Evolutionary conservation across 768 basidiomycete species (phyloP).

Genomic region (Chiua virens): DNA sequence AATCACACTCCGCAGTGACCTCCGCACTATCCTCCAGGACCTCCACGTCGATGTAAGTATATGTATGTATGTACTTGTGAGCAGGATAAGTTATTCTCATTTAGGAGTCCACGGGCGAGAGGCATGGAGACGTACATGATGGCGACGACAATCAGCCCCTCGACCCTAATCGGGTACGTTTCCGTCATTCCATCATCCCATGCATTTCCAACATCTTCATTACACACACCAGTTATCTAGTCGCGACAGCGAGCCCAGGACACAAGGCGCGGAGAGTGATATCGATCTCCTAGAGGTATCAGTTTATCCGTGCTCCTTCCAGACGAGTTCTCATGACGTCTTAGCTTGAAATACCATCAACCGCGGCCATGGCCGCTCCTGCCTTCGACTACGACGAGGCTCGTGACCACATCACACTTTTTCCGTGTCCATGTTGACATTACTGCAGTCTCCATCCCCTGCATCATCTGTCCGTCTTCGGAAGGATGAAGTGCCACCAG

Average conservation of each 20-base stretch:
- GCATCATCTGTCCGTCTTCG: neutral
- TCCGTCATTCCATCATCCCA: no score
- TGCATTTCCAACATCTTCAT: no score
- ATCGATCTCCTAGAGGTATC: neutral
- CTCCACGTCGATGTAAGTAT: no score
- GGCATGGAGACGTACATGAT: no score
- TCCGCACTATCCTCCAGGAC: constrained; percentile 4
- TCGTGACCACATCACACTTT: neutral
- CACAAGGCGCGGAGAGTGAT: neutral
- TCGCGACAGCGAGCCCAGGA: no score
- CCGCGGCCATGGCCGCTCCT: neutral
- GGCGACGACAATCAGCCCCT: no score
- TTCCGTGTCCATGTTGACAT: neutral
- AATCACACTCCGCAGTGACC: neutral
- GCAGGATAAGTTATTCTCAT: no score
- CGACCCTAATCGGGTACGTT: no score
- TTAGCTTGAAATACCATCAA: neutral
- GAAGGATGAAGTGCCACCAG: no score
- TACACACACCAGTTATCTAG: no score
- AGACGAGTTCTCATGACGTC: neutral
- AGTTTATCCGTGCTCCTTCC: neutral
- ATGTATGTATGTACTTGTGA: no score
- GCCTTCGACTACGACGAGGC: neutral
- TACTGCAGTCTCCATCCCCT: neutral
- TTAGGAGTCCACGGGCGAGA: no score